Percentiles rank a stretch among this genome's conserved stretches.
Evolutionary conservation across 1,284 basidiomycete species (phyloP).

Genomic region (Leccinum angustisporum): DNA sequence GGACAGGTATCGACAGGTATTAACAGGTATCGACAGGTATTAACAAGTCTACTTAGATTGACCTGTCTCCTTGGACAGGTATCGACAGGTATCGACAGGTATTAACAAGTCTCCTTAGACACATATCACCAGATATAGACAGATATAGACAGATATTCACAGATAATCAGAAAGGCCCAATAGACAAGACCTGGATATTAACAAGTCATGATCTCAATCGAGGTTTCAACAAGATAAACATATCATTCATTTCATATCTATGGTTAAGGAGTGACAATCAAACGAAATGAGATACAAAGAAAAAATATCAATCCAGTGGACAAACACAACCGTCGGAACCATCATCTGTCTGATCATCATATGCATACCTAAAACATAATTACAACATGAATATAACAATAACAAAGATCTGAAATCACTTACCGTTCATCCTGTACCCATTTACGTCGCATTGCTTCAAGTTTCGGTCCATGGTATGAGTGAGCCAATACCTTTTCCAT

Average conservation of each 20-base stretch:
- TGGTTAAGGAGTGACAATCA: background rate
- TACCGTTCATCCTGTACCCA: background rate
- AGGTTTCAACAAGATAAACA: background rate
- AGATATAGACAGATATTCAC: too few species aligned
- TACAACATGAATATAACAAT: background rate
- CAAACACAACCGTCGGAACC: background rate
- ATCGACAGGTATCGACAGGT: too few species aligned
- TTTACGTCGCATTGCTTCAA: background rate
- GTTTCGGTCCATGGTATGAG: background rate
- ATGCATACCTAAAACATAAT: background rate
- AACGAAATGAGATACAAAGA: conserved; percentile 17
- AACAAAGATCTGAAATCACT: background rate
- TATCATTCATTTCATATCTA: background rate
- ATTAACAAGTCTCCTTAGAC: too few species aligned
- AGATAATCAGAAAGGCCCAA: too few species aligned
- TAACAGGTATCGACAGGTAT: background rate
- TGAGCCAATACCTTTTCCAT: background rate
- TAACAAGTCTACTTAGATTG: too few species aligned
- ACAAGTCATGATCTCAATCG: background rate
- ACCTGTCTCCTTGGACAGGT: too few species aligned
- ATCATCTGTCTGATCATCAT: background rate
- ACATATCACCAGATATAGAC: too few species aligned
- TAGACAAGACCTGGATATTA: background rate
- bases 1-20: background rate
- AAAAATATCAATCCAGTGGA: background rate